Conservation (phyloP, 2,329 filamentous ascomycete species). For the Aspergillus caelatus region DNA sequence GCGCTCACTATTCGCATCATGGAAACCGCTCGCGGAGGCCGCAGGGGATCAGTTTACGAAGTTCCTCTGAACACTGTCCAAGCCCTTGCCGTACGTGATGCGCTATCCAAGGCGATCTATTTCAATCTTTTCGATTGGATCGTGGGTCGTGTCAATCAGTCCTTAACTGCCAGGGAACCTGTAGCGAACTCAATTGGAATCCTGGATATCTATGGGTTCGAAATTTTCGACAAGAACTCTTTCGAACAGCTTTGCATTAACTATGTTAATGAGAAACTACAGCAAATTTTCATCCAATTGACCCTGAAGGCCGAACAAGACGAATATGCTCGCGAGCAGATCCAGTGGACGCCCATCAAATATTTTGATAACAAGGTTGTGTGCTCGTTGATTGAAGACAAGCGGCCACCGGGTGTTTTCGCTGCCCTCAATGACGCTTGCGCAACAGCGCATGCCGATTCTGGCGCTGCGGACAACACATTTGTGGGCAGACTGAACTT, state of each 20-base stretch:
- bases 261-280: constrained; percentile 98
- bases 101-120: constrained; percentile 93
- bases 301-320: constrained; percentile 97
- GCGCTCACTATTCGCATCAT: constrained; percentile 89
- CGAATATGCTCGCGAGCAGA: constrained; percentile 93
- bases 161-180: constrained; percentile 74
- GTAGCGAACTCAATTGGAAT: constrained; percentile 90
- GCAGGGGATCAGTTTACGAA: constrained; percentile 69
- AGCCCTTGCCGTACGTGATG: constrained; percentile 84
- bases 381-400: constrained; percentile 93
- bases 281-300: constrained; percentile 98
- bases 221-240: constrained; percentile 98
- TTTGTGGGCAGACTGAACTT: constrained; percentile 93
- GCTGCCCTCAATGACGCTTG: constrained; percentile 97
- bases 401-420: constrained; percentile 87
- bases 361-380: constrained; percentile 99
- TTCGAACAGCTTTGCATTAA: constrained; percentile 99
- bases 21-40: constrained; percentile 67
- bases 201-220: constrained; percentile 97
- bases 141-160: constrained; percentile 86
- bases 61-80: constrained; percentile 85
- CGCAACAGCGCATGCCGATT: constrained; percentile 96
- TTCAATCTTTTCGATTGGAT: constrained; percentile 99
- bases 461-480: constrained; percentile 88
- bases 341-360: constrained; percentile 98